Evolutionary conservation across 306 rosid genomes (phyloP).

Genomic region (Prunus salicina): DNA sequence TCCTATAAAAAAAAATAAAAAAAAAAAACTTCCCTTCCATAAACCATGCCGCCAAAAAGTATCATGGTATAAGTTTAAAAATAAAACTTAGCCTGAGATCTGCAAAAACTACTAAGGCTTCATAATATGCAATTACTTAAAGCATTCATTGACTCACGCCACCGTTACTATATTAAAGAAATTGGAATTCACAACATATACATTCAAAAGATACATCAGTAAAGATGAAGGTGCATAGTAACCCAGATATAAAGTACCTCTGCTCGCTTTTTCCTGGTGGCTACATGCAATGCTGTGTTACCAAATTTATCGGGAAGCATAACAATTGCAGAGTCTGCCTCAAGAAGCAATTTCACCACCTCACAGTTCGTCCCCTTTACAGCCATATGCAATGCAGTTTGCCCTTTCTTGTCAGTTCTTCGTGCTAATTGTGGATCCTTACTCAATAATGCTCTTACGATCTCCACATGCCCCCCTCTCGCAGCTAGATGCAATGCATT

Average conservation of each 20-base stretch:
- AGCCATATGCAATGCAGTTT: slow-evolving; percentile 99
- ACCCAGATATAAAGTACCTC: slow-evolving; percentile 53
- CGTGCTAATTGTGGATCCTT: slow-evolving; percentile 93
- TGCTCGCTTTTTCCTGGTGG: slow-evolving; percentile 90
- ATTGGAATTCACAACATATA: neutral
- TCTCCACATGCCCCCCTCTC: slow-evolving; percentile 84
- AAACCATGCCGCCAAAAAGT: too few relatives aligned
- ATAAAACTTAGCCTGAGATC: too few relatives aligned
- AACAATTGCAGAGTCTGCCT: slow-evolving; percentile 92
- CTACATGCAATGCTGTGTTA: slow-evolving; percentile 89
- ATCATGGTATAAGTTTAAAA: too few relatives aligned
- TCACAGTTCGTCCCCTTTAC: slow-evolving; percentile 94
- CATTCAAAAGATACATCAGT: neutral
- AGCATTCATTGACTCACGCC: neutral
- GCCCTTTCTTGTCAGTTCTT: slow-evolving; percentile 96
- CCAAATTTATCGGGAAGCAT: slow-evolving; percentile 99
- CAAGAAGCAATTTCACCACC: slow-evolving; percentile 87
- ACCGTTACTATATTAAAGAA: neutral
- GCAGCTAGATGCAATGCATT: slow-evolving; percentile 93
- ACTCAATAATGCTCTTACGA: slow-evolving; percentile 63
- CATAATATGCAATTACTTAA: neutral
- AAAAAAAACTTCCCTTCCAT: too few relatives aligned
- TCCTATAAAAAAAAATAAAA: too few relatives aligned
- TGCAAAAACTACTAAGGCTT: too few relatives aligned
- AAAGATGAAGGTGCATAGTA: neutral